Evolutionary conservation across 2,329 filamentous ascomycete species (phyloP), one percentile per base, ranked within the genome.

Genomic region (Pestalotiopsis sp.): DNA sequence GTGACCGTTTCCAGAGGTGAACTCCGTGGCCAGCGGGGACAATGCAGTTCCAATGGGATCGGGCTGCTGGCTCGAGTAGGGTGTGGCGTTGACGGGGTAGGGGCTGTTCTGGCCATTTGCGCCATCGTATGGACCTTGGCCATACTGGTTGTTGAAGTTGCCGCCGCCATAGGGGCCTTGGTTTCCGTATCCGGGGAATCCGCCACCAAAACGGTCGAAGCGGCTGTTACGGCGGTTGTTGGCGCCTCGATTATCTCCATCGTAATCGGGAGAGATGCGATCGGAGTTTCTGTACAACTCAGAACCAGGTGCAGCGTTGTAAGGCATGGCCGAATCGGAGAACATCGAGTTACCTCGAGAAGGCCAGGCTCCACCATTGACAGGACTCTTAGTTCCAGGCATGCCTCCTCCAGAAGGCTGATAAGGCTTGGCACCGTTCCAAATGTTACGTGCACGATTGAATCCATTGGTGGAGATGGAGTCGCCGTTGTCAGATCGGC

Each of bases 1-100:
- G 59, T 75, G 80, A 65, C 78, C 78, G 73, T 76, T 78, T 66
- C 76, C 79, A 31, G 76, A 70, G 13, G 89, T 93, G 73, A 94
- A 94, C 76, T 94, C 92, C 4, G 88, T 90, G 31, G 92, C 92
- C 72, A 92, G 89, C 13, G 92, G 91, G 20, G 92, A 93, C 57
- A 94, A 83, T 7, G 90, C 85, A 20, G 90, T 92, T 31, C 90
- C 79, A 69, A 75, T 75, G 68, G 74, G 72, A 7, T 69, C 70
- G 27, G 74, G 73, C 12, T 75, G 75, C 65, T 76, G 77, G 70
- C 61, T 71, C 60, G 73, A 66, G 70, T 75, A 78, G 66, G 73
- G 70, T 49, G 72, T 75, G 12, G 70, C 63, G 58, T 79, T 80
- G 75, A 84, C 79, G 11, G 78, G 75, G 49, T 78, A 78, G 38